Evolutionary conservation across 306 rosid genomes (phyloP).

Genomic region (Chamaecrista fasciculata): DNA sequence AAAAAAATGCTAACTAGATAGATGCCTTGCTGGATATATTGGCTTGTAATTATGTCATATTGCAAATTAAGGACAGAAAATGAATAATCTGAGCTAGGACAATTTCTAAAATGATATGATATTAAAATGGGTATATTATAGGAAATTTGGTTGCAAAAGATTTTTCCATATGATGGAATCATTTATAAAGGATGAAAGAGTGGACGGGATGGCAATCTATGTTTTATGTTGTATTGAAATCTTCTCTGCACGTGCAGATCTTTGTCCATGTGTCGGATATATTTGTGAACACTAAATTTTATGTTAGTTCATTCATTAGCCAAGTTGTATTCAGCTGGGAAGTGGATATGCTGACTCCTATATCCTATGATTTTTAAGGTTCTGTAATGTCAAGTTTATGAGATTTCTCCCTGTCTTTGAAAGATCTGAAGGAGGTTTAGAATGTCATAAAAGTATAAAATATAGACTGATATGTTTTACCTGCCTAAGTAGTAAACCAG

Average conservation of each 20-base stretch:
- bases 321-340: not conserved
- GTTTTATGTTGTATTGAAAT: constrained; percentile 20
- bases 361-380: not conserved
- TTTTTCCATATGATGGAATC: constrained; percentile 14
- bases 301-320: constrained; percentile 4
- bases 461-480: not conserved
- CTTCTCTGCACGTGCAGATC: not conserved
- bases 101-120: not conserved
- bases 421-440: constrained; percentile 13
- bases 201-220: constrained; percentile 5
- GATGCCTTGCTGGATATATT: constrained; percentile 15
- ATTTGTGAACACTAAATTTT: constrained; percentile 14
- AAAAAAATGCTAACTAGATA: constrained; percentile 19
- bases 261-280: not conserved
- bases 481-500: not conserved
- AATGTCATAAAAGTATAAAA: constrained; percentile 2
- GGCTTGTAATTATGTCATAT: not conserved
- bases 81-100: not conserved
- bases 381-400: not conserved
- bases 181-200: constrained; percentile 15
- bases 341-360: not conserved
- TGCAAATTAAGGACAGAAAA: not conserved
- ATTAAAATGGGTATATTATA: constrained; percentile 12
- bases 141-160: constrained; percentile 1
- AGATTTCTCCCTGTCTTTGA: constrained; percentile 7